Evolutionary conservation across 345 rosid species (phyloP).

Genomic region (Eucalyptus erythrocorys): DNA sequence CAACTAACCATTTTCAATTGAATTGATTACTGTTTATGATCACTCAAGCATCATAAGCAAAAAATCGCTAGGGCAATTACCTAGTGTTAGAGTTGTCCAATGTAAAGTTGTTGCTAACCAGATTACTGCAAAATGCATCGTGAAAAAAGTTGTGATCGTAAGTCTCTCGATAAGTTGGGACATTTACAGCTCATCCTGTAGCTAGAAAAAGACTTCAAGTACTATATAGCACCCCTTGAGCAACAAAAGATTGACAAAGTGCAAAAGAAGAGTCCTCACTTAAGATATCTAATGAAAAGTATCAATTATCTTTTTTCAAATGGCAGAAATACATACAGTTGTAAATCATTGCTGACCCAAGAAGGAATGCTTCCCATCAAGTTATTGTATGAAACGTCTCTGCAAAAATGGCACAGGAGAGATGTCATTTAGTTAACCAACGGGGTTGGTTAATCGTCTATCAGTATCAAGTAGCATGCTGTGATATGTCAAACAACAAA

Average conservation of each 20-base stretch:
- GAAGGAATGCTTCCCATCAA: constrained; percentile 59
- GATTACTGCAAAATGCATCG: constrained; percentile 36
- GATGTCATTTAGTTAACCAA: not conserved
- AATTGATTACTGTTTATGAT: not conserved
- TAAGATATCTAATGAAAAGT: not conserved
- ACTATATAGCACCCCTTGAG: not conserved
- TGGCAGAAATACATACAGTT: constrained; percentile 25
- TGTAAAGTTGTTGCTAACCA: constrained; percentile 60
- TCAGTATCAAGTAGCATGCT: not conserved
- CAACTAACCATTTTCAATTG: not conserved
- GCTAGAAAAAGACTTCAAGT: not conserved
- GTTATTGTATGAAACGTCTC: constrained; percentile 80
- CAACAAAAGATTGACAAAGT: not conserved
- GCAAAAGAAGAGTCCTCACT: not conserved
- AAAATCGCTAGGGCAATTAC: constrained; percentile 9
- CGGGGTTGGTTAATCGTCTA: not conserved
- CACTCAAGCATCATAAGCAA: not conserved
- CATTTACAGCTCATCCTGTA: not conserved
- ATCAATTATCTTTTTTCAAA: not conserved
- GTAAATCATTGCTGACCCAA: constrained; percentile 35
- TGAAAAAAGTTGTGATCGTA: not conserved
- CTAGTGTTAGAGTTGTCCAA: constrained; percentile 20
- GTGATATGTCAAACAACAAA: not conserved
- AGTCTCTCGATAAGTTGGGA: not conserved
- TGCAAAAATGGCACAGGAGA: constrained; percentile 8